A percentile compares a stretch with the other conserved stretches of the same genome.
These are phyloP conservation scores for Exophiala bonariae DNA, from an alignment of 2,329 filamentous ascomycete genomes.

Conservation along the genomic window DNA sequence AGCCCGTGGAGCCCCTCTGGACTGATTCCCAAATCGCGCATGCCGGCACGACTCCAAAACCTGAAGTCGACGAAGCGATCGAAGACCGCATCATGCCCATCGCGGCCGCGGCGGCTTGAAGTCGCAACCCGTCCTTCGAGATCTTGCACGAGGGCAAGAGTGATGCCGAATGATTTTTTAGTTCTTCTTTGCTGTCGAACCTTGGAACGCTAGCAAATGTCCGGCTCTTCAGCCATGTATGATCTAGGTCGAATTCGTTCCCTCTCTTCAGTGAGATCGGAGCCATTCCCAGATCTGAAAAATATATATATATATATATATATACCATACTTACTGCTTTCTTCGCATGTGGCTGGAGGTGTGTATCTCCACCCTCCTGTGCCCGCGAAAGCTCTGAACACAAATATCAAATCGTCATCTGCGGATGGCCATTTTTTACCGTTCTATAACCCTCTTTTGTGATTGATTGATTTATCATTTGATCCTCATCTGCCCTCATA, in stretches of 20 bases:
- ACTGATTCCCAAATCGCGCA: constrained; percentile 73
- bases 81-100: constrained; percentile 19
- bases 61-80: constrained; percentile 14
- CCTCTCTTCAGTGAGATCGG: background rate
- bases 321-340: too few relatives aligned
- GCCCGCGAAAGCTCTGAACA: constrained; percentile 1
- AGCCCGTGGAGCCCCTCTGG: constrained; percentile 76
- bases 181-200: constrained; percentile 1
- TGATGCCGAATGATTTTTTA: constrained; percentile 9
- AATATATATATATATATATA: too few relatives aligned
- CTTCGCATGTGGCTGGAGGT: too few relatives aligned
- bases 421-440: too few relatives aligned
- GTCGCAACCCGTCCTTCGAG: constrained; percentile 12
- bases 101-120: constrained; percentile 26
- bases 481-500: too few relatives aligned
- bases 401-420: too few relatives aligned
- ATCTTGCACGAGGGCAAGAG: background rate
- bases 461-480: constrained; percentile 2
- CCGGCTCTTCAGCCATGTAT: constrained; percentile 22
- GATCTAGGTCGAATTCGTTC: background rate
- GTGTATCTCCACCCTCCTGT: too few relatives aligned
- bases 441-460: background rate
- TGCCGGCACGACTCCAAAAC: constrained; percentile 13
- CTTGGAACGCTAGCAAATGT: constrained; percentile 16
- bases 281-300: background rate